Percentiles rank a stretch among this genome's conserved stretches.
phyloP scores from a whole-genome alignment of 345 rosid species.

The Citrus inodora region DNA sequence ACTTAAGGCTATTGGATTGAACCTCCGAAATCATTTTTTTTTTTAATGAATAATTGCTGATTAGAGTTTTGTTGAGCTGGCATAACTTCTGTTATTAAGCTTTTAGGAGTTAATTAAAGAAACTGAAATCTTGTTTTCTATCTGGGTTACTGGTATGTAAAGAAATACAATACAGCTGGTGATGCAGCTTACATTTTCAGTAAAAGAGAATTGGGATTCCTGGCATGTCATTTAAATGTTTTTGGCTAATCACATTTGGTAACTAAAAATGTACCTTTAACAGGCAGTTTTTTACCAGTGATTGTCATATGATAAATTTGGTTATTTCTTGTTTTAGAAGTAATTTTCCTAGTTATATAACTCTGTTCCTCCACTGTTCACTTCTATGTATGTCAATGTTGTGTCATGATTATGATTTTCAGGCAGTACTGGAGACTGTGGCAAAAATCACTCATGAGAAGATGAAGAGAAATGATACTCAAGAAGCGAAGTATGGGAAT shows the following conservation, averaged over 20 bases:
- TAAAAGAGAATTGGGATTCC: background rate
- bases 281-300: background rate
- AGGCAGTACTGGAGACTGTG: slow-evolving; percentile 95
- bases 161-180: background rate
- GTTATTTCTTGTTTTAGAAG: background rate
- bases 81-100: background rate
- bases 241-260: background rate
- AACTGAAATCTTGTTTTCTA: background rate
- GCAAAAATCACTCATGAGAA: slow-evolving; percentile 92
- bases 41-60: background rate
- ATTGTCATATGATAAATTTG: background rate
- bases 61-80: background rate
- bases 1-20: slow-evolving; percentile 10
- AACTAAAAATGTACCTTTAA: background rate
- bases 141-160: background rate
- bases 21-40: background rate
- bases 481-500: slow-evolving; percentile 57
- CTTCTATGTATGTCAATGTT: slow-evolving; percentile 13
- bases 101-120: background rate
- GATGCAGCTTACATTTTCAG: background rate
- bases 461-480: slow-evolving; percentile 75
- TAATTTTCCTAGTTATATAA: background rate
- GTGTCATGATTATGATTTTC: slow-evolving; percentile 24
- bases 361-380: background rate
- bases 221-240: background rate